Base-by-base conservation (phyloP, 1,139 yeast species). In the Suhomyces bribrorum region DNA sequence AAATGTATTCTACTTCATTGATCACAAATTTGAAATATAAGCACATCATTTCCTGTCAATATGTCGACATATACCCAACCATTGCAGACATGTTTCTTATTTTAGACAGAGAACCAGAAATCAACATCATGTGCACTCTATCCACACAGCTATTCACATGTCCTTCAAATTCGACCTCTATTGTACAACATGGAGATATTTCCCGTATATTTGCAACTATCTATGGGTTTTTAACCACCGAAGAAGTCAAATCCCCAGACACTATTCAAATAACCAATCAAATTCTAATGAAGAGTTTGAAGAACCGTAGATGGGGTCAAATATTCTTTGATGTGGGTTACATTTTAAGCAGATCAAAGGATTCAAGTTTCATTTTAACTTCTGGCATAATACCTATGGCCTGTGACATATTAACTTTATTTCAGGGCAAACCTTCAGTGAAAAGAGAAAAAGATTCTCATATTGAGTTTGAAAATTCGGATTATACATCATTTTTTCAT, bases 61-160 rank as follows among this genome's bases (percentile, higher is more conserved):
- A 88, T 54, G 85, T 89, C 30, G 95, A 88, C 50, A 69, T 88
- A 1, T 89, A 90, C 56, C 89, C 95, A 0, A 74, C 78, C 3
- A 64, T 89, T n/a, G 81, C 88, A 0, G 90, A 88, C 49, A 75
- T 78, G 73, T 88, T 77, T 57, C 74, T 83, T 43, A 70, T 77
- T 0, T 73, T 80, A 39, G 95, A 86, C 45, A 68, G 90, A 32
- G 97, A 89, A 44, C 94, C 95, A 0, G 96, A 90, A 49, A 70
- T 78, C 46, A 85, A 89, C 27, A 72, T 88, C 15, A 79, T 89
- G 78, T 73, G 83, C 26, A 74, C 82, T 7, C 56, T 92, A 14
- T 85, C 96, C 0, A 86, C 96, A 1, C 97, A 92, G 57, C 66
- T 90, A 9, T 89, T 89, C 56, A 88, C 96, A 2, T 83, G 94